Percentiles rank a stretch among this genome's conserved stretches.
phyloP scores from a whole-genome alignment of 1,284 basidiomycete genomes.

The Apiotrichum laibachii region DNA sequence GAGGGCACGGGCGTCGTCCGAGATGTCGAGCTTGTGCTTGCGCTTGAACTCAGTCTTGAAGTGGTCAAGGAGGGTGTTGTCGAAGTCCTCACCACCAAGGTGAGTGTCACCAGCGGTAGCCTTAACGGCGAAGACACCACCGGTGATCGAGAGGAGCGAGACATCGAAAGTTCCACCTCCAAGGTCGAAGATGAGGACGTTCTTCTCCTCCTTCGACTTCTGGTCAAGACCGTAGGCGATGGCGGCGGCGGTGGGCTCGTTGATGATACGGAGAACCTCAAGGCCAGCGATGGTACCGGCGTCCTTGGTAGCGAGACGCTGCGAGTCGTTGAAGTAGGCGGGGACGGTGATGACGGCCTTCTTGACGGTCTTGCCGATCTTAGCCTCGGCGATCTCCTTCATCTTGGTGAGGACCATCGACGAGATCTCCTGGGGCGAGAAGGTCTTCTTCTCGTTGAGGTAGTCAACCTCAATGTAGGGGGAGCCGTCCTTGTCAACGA shows the following conservation, averaged over 20 bases:
- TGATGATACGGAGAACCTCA: slow-evolving; percentile 67
- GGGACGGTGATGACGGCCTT: slow-evolving; percentile 69
- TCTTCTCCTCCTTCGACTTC: slow-evolving; percentile 84
- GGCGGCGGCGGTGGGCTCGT: slow-evolving; percentile 59
- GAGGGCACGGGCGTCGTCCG: slow-evolving; percentile 90
- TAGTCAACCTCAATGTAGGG: slow-evolving; percentile 62
- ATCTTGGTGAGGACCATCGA: slow-evolving; percentile 98
- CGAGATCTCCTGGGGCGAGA: slow-evolving; percentile 73
- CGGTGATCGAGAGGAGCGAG: slow-evolving; percentile 62
- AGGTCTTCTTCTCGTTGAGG: slow-evolving; percentile 60
- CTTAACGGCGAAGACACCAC: slow-evolving; percentile 65
- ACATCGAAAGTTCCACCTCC: slow-evolving; percentile 83
- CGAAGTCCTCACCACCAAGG: slow-evolving; percentile 98
- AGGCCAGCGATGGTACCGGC: slow-evolving; percentile 63
- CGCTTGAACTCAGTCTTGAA: slow-evolving; percentile 69
- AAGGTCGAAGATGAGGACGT: slow-evolving; percentile 99
- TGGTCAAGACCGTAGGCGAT: slow-evolving; percentile 65
- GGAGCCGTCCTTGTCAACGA: slow-evolving; percentile 60
- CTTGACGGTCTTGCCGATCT: slow-evolving; percentile 63
- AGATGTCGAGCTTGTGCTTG: slow-evolving; percentile 80
- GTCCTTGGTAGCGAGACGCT: slow-evolving; percentile 64
- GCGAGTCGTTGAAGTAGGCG: slow-evolving; percentile 69
- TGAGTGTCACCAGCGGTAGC: slow-evolving; percentile 94
- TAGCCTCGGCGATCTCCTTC: slow-evolving; percentile 76
- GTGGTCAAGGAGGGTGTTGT: slow-evolving; percentile 93